Conservation (phyloP, 345 rosid species). For the Eutrema yunnanense region DNA sequence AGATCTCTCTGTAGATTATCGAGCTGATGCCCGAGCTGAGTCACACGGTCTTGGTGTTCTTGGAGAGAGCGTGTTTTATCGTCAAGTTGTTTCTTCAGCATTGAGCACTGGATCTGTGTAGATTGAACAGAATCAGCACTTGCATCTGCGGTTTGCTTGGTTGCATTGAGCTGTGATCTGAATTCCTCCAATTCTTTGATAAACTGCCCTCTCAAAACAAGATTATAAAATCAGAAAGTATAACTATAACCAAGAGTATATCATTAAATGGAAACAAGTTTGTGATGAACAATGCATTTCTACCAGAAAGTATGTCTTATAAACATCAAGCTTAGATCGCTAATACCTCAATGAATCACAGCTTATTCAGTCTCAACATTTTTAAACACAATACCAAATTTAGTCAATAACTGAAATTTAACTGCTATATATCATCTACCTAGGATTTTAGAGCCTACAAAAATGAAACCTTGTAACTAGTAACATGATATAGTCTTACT, state of each 20-base stretch:
- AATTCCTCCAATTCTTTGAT: conserved; percentile 56
- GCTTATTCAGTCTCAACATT: neutral
- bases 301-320: neutral
- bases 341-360: neutral
- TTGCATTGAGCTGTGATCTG: conserved; percentile 47
- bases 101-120: conserved; percentile 51
- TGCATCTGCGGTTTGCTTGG: conserved; percentile 60
- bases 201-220: conserved; percentile 36
- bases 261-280: neutral
- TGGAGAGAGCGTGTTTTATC: conserved; percentile 56
- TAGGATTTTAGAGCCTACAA: neutral
- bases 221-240: neutral
- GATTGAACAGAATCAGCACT: conserved; percentile 73
- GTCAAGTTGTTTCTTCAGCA: conserved; percentile 56
- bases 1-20: conserved; percentile 64
- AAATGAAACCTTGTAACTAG: neutral
- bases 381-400: neutral
- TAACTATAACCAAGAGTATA: neutral
- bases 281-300: neutral
- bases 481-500: neutral
- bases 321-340: neutral
- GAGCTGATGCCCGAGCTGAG: conserved; percentile 53
- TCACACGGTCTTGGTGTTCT: conserved; percentile 68
- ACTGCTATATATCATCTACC: neutral
- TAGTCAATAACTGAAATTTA: neutral